Conservation (phyloP, 192 early-diverging fungal genomes). For the Backusella westeae region DNA sequence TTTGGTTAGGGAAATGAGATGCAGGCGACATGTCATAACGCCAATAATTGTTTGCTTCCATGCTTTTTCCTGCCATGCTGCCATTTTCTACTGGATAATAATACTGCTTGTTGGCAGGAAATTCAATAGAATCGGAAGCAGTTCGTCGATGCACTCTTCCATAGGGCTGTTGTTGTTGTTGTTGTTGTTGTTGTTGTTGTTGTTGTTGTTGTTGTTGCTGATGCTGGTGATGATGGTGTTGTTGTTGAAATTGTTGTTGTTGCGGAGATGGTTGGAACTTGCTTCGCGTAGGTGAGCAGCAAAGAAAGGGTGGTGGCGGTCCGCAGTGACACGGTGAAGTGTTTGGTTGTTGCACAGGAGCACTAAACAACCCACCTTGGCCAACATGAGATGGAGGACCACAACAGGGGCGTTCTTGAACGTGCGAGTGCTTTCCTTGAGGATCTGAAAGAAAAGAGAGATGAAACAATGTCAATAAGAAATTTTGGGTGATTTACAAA, state of each 20-base stretch:
- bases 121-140: slow-evolving; percentile 8
- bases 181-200: not conserved
- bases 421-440: not conserved
- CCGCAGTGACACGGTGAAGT: not conserved
- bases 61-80: not conserved
- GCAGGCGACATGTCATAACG: not conserved
- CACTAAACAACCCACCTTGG: not conserved
- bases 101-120: not conserved
- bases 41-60: not conserved
- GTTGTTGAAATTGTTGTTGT: not conserved
- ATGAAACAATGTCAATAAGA: not conserved
- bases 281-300: not conserved
- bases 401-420: not conserved
- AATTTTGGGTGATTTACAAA: not conserved
- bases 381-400: not conserved
- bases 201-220: not conserved
- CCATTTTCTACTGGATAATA: not conserved
- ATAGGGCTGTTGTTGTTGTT: not conserved
- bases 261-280: not conserved
- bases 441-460: not conserved
- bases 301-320: not conserved
- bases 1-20: not conserved
- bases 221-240: not conserved
- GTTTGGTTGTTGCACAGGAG: not conserved
- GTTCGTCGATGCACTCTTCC: slow-evolving; percentile 1